Evolutionary conservation across 1,284 basidiomycete species (phyloP), one percentile per base, ranked within the genome.

Genomic region (Fomitiporia mediterranea): DNA sequence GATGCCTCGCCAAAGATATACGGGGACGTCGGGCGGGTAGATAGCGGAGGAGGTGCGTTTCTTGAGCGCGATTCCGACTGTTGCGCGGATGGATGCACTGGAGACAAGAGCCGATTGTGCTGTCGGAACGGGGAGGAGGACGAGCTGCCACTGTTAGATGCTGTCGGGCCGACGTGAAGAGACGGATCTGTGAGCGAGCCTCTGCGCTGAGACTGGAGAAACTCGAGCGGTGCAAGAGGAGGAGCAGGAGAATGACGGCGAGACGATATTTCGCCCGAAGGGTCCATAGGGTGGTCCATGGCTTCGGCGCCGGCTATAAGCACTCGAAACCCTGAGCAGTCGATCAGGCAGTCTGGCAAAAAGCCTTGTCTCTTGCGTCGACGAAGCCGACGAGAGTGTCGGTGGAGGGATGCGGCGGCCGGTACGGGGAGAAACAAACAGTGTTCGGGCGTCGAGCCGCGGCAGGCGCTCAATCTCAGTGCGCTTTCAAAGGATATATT

Each of bases 141-240:
- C 38, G 56, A 43, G 62, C 62, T 53, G 9, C 39, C 42, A 32
- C 67, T 66, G 62, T 67, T 57, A 60, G 62, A 55, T 65, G 65
- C 11, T 69, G 67, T 25, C 72, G 65, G 15, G 80, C 74, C 40
- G 54, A 82, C 81, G 70, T 88, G 86, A 52, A 89, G 75, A 46
- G 83, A 83, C 2, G 87, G 88, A 72, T 90, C 88, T 17, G 88
- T 88, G 65, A 89, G 84, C 1, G 89, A 90, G 56, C 86, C 86
- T 59, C 87, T 74, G 25, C 88, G 81, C 65, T 89, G 88, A 58
- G 80, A 86, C 69, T 89, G 86, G 27, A 89, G 77, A 66, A 78
- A 84, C 67, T 89, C 83, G 62, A 90, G 81, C 13, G 87, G 86
- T 7, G 84, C 83, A 32, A 91, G 79, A 44, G 79, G 77, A 15